Conservation (phyloP, 768 basidiomycete species). For the Mrakia gelida region DNA sequence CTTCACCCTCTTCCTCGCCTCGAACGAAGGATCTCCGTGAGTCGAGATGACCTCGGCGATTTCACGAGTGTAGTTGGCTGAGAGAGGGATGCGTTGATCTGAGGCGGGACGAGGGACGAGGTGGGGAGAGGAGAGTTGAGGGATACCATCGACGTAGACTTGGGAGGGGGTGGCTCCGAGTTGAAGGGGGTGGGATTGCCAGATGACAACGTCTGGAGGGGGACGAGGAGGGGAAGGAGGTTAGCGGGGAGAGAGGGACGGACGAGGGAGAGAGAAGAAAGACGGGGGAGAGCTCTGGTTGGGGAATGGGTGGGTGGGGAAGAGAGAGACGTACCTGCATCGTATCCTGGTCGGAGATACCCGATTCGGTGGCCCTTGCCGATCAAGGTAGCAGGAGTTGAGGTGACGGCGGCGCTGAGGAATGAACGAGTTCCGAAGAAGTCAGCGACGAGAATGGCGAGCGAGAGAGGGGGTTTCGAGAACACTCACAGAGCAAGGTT, state of each 20-base stretch:
- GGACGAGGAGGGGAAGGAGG: no score
- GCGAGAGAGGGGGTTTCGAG: no score
- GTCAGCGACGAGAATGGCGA: no score
- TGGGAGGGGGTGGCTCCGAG: slow-evolving; percentile 74
- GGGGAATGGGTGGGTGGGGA: slow-evolving; percentile 47
- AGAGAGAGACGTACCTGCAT: slow-evolving; percentile 51
- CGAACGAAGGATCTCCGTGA: slow-evolving; percentile 10
- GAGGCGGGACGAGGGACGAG: slow-evolving; percentile 38
- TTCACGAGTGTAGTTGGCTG: slow-evolving; percentile 69
- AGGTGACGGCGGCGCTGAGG: slow-evolving; percentile 45
- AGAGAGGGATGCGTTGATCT: slow-evolving; percentile 55
- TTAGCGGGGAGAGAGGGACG: background rate
- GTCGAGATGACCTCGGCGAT: slow-evolving; percentile 54
- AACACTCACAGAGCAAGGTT: background rate
- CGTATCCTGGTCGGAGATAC: slow-evolving; percentile 63
- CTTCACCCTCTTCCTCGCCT: slow-evolving; percentile 26
- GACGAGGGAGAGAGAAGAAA: slow-evolving; percentile 50
- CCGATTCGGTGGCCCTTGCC: slow-evolving; percentile 75
- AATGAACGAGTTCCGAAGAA: no score
- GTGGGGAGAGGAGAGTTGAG: slow-evolving; percentile 50
- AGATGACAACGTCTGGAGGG: slow-evolving; percentile 60
- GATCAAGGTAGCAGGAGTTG: slow-evolving; percentile 65
- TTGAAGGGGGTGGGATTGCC: slow-evolving; percentile 61
- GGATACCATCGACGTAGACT: slow-evolving; percentile 79
- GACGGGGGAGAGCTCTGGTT: slow-evolving; percentile 15